phyloP scores from a whole-genome alignment of 495 filamentous ascomycete genomes.

The Xylaria cubensis region DNA sequence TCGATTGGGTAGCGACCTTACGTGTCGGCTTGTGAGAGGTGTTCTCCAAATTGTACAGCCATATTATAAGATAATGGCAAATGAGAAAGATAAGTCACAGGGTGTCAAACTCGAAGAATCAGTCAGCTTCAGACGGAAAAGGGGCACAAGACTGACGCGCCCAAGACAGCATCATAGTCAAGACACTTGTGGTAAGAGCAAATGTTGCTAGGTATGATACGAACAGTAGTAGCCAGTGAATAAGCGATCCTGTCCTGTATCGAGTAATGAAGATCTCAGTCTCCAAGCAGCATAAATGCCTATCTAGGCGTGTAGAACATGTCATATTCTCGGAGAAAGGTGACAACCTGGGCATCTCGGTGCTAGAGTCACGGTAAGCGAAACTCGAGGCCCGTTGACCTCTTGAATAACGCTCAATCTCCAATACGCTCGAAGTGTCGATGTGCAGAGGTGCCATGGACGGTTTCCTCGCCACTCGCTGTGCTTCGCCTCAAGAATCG shows the following conservation, averaged over 20 bases:
- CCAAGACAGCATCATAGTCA: background rate
- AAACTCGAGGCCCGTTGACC: background rate
- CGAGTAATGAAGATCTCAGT: background rate
- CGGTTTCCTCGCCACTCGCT: background rate
- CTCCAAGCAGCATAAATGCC: background rate
- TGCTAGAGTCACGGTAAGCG: no score
- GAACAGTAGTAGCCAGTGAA: background rate
- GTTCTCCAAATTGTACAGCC: background rate
- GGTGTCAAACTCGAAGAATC: background rate
- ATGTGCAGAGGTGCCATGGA: background rate
- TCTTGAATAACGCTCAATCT: background rate
- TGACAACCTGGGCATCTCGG: background rate
- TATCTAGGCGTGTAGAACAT: background rate
- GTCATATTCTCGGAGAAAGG: background rate
- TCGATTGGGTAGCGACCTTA: background rate
- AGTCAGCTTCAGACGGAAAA: background rate
- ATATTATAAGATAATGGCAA: background rate
- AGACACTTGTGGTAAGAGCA: background rate
- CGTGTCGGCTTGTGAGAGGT: background rate
- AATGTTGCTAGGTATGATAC: background rate
- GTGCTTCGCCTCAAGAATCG: background rate
- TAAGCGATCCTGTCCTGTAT: background rate
- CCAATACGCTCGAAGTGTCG: background rate
- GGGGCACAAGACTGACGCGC: background rate
- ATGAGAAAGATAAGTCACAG: background rate